These are phyloP conservation scores for Kwoniella europaea DNA, from an alignment of 768 basidiomycete species.

Conservation along the genomic window DNA sequence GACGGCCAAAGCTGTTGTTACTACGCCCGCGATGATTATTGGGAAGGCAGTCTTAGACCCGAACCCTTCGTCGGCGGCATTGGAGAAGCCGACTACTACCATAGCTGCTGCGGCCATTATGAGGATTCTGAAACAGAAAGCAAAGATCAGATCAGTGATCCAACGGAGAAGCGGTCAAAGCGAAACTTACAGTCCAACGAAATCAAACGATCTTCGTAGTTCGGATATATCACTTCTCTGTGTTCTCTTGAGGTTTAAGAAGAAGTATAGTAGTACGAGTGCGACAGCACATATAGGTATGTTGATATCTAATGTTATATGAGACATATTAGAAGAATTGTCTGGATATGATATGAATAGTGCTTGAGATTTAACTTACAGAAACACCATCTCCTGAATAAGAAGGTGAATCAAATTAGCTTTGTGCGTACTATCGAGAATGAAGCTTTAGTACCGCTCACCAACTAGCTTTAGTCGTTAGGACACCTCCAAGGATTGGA, in stretches of 20 bases:
- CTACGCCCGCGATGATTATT: slow-evolving; percentile 53
- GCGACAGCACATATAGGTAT: slow-evolving; percentile 57
- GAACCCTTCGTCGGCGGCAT: slow-evolving; percentile 55
- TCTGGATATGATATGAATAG: too few species aligned
- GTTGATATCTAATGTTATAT: slow-evolving; percentile 46
- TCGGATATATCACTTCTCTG: slow-evolving; percentile 33
- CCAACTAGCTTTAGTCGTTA: slow-evolving; percentile 37
- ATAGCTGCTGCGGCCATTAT: slow-evolving; percentile 53
- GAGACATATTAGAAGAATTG: too few species aligned
- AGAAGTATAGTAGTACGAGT: slow-evolving; percentile 53
- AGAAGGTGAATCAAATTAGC: too few species aligned
- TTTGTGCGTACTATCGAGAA: too few species aligned
- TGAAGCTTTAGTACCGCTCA: slow-evolving; percentile 28
- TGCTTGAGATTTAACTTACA: slow-evolving; percentile 24
- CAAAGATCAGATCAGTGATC: background rate
- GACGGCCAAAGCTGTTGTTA: slow-evolving; percentile 19
- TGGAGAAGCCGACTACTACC: slow-evolving; percentile 58
- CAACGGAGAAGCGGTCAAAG: background rate
- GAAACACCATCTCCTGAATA: slow-evolving; percentile 51
- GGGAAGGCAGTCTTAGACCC: slow-evolving; percentile 49
- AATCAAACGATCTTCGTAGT: slow-evolving; percentile 58
- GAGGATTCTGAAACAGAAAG: slow-evolving; percentile 33
- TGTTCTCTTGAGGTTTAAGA: slow-evolving; percentile 57
- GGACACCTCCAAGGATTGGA: slow-evolving; percentile 74
- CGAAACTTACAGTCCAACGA: slow-evolving; percentile 56